phyloP scores from a whole-genome alignment of 257 asterid genomes.

The Anisodus acutangulus region DNA sequence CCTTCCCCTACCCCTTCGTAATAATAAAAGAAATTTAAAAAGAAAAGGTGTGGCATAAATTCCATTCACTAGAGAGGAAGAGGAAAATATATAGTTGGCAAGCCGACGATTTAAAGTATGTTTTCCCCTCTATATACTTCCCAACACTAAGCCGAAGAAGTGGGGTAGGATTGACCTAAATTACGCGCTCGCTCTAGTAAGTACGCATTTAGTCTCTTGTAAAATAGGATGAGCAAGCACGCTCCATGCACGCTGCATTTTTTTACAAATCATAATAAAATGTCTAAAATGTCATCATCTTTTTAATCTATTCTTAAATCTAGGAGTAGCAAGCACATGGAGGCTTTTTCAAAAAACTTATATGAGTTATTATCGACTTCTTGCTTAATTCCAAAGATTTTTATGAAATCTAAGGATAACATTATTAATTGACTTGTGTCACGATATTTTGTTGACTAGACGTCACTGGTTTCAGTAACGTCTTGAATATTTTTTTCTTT shows the following conservation, averaged over 20 bases:
- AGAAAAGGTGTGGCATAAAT: background rate
- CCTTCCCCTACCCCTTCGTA: too few relatives aligned
- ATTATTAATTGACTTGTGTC: background rate
- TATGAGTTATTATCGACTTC: background rate
- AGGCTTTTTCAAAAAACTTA: background rate
- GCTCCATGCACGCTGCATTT: background rate
- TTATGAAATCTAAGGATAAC: background rate
- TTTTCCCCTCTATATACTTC: background rate
- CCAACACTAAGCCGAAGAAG: background rate
- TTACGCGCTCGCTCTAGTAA: background rate
- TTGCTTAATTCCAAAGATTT: background rate
- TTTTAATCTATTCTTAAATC: background rate
- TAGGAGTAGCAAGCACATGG: background rate
- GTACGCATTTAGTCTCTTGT: background rate
- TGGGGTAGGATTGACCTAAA: background rate
- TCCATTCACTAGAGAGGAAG: slow-evolving; percentile 2
- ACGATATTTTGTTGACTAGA: background rate
- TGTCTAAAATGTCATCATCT: background rate
- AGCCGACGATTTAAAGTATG: background rate
- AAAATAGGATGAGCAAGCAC: background rate
- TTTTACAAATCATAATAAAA: background rate
- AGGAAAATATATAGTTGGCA: background rate
- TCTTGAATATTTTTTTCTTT: background rate
- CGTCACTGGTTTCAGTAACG: background rate
- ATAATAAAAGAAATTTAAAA: too few relatives aligned